These are phyloP conservation scores for Malassezia furfur DNA, from an alignment of 1,284 basidiomycete genomes.

Conservation along the genomic window DNA sequence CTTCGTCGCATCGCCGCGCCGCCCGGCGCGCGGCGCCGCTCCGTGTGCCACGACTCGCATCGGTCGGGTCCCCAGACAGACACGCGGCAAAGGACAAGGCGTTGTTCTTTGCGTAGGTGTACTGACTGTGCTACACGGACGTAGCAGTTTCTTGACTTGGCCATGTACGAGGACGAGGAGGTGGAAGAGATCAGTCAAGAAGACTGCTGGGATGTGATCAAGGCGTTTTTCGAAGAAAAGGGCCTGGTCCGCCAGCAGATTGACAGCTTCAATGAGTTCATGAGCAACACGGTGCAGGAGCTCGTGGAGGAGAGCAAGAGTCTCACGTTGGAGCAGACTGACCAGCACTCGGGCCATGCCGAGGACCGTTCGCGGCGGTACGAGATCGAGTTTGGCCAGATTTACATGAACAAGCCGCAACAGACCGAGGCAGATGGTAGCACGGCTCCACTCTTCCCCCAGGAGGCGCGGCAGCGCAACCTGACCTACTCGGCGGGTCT, in stretches of 20 bases:
- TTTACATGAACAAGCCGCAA: constrained; percentile 87
- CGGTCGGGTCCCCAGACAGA: constrained; percentile 3
- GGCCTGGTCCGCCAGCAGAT: constrained; percentile 96
- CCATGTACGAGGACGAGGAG: constrained; percentile 26
- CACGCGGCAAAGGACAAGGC: neutral
- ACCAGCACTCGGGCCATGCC: constrained; percentile 68
- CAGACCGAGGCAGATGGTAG: constrained; percentile 92
- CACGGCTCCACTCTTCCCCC: constrained; percentile 87
- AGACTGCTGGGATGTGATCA: constrained; percentile 56
- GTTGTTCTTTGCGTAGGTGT: neutral
- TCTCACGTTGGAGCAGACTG: constrained; percentile 87
- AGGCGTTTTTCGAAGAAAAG: constrained; percentile 91
- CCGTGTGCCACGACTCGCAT: neutral
- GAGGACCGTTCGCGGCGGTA: constrained; percentile 65
- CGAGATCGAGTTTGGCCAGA: constrained; percentile 94
- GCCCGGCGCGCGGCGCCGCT: neutral
- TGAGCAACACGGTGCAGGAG: constrained; percentile 99
- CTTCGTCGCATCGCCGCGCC: neutral
- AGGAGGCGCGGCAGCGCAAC: constrained; percentile 88
- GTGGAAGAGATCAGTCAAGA: constrained; percentile 44
- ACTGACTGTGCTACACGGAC: neutral
- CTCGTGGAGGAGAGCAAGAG: constrained; percentile 90
- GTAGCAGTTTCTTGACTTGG: neutral
- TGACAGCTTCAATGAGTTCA: constrained; percentile 97
- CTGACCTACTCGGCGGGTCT: constrained; percentile 90